Evolutionary conservation across 805 yeast species (phyloP), one percentile per base, ranked within the genome.

Genomic region (Ogataea philodendri): DNA sequence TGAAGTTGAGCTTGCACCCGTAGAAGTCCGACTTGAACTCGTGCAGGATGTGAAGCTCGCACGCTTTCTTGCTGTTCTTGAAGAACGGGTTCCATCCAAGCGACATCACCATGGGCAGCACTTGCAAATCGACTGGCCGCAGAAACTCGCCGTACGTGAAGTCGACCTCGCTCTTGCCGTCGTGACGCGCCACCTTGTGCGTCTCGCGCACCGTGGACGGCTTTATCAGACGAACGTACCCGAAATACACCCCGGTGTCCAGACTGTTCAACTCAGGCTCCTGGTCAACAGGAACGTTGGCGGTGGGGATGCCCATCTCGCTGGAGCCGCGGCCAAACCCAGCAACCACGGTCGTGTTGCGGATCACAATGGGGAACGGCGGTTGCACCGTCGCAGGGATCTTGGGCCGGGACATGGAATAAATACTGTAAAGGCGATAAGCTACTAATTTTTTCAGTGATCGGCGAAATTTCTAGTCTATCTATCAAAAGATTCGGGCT

Each of bases 251-350:
- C 3, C 99, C 99, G 0, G 90, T 72, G 2, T 71, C 74, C 14
- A 73, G 66, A 30, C 50, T 39, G 31, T 63, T 60, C 24, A 74
- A 51, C 4, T 33, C 48, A 9, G 75, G 70, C 22, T 68, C 63
- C 3, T 65, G 67, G 9, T 46, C 49, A 3, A 84, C 73, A 1
- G 86, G 83, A 5, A 90, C 74, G 53, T 90, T 90, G 5, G 97
- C 97, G 0, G 99, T 93, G 2, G 98, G 98, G 27, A 88, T 83
- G 0, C 97, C 97, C 26, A 93, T 69, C 48, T 87, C 96, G 0
- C 93, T 60, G 0, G 97, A 86, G 0, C 99, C 99, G 36, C 99
- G 72, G 5, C 98, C 99, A 62, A 86, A 93, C 0, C 99, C 98
- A 19, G 89, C 70, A 13, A 80, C 69, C 17, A 84, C 70, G 18